phyloP scores from a whole-genome alignment of 2,329 filamentous ascomycete species.

The Nemania sp. region DNA sequence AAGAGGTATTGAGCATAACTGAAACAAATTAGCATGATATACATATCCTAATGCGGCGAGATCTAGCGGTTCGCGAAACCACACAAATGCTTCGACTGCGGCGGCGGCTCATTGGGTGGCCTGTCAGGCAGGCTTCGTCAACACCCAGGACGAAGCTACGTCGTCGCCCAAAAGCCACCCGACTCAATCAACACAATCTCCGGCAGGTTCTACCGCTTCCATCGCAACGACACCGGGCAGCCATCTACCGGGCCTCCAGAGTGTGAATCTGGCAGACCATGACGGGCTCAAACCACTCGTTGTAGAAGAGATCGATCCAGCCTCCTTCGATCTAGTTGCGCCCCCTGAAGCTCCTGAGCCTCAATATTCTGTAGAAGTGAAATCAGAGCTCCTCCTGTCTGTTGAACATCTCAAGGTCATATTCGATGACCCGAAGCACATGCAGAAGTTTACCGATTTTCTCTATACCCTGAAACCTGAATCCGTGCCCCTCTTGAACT shows the following conservation, averaged over 20 bases:
- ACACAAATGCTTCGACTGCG: conserved; percentile 15
- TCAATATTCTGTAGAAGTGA: conserved; percentile 70
- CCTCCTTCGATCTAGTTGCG: conserved; percentile 60
- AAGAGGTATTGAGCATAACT: conserved; percentile 19
- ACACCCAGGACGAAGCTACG: conserved; percentile 33
- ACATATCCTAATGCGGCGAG: conserved; percentile 13
- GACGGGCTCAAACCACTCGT: conserved; percentile 54
- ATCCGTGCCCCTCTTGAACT: conserved; percentile 74
- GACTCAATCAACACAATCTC: conserved; percentile 47
- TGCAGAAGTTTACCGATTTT: conserved; percentile 76
- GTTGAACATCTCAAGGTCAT: conserved; percentile 73
- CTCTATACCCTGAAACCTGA: conserved; percentile 68
- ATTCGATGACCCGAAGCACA: conserved; percentile 71
- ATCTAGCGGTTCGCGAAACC: conserved; percentile 20
- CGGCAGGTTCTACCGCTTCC: conserved; percentile 47
- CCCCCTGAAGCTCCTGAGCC: conserved; percentile 51
- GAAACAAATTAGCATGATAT: not conserved
- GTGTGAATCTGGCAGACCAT: conserved; percentile 43
- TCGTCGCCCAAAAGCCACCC: conserved; percentile 46
- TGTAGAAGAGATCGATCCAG: conserved; percentile 54
- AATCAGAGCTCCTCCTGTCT: conserved; percentile 75
- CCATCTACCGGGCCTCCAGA: conserved; percentile 45
- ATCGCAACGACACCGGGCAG: conserved; percentile 37
- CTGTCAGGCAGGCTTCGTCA: conserved; percentile 35
- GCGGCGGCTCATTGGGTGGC: conserved; percentile 35